These are phyloP conservation scores for Salix purpurea DNA, from an alignment of 345 rosid species.

Conservation along the genomic window DNA sequence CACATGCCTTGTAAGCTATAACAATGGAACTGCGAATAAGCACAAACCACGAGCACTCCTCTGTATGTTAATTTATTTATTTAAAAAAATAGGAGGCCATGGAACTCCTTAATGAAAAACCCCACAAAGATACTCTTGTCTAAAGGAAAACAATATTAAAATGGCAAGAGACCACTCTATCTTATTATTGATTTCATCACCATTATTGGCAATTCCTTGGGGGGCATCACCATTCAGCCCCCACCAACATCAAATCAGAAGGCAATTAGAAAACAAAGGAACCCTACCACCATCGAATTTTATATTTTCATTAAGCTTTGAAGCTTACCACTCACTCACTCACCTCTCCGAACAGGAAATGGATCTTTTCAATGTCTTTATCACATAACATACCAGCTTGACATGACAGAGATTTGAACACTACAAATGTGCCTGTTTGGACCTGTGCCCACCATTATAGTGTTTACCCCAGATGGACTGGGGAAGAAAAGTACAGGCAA, in stretches of 20 bases:
- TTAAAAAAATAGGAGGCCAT: neutral
- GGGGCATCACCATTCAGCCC: slow-evolving; percentile 24
- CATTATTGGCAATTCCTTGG: slow-evolving; percentile 42
- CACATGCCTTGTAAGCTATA: neutral
- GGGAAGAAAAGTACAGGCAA: neutral
- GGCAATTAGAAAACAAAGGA: neutral
- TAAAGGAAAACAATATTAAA: slow-evolving; percentile 16
- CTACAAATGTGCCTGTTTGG: neutral
- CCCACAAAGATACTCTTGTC: slow-evolving; percentile 37
- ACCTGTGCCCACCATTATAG: neutral
- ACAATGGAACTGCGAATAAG: neutral
- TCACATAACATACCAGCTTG: slow-evolving; percentile 18
- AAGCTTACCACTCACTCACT: slow-evolving; percentile 37
- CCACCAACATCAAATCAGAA: slow-evolving; percentile 25
- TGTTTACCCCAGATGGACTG: neutral
- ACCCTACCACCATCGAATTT: slow-evolving; percentile 41
- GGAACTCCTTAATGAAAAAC: slow-evolving; percentile 32
- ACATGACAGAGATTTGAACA: slow-evolving; percentile 13
- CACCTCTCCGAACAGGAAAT: slow-evolving; percentile 12
- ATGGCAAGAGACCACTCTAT: slow-evolving; percentile 31
- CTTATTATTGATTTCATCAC: slow-evolving; percentile 25
- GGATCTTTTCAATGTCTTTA: slow-evolving; percentile 9
- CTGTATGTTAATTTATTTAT: slow-evolving; percentile 11
- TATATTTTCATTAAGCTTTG: slow-evolving; percentile 21
- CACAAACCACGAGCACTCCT: slow-evolving; percentile 29